Evolutionary conservation across 2,329 filamentous ascomycete species (phyloP).

Genomic region (Daldinia eschscholtzii): DNA sequence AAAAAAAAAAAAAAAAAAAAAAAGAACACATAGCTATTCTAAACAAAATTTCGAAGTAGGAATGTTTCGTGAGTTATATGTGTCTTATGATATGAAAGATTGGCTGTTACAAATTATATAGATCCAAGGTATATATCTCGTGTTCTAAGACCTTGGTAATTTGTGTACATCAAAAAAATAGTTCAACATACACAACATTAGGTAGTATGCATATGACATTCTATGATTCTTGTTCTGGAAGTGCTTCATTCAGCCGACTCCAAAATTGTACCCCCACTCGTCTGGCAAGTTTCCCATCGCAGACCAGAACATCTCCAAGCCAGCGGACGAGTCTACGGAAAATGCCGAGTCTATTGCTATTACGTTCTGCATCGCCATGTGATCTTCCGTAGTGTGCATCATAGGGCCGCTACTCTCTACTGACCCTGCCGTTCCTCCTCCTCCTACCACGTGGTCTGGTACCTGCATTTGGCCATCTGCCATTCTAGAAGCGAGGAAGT

Average conservation of each 20-base stretch:
- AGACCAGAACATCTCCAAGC: constrained; percentile 45
- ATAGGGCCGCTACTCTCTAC: not conserved
- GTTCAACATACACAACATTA: not conserved
- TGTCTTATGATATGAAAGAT: not conserved
- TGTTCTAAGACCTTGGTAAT: not conserved
- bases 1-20: not conserved
- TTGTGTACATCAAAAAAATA: not conserved
- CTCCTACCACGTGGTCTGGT: not conserved
- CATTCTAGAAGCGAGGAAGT: constrained; percentile 37
- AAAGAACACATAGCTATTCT: not conserved
- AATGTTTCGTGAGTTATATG: not conserved
- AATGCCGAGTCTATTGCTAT: constrained; percentile 45
- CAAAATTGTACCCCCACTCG: constrained; percentile 38
- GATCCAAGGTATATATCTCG: not conserved
- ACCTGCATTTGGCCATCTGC: not conserved
- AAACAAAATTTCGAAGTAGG: not conserved
- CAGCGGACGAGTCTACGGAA: constrained; percentile 42
- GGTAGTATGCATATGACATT: not conserved
- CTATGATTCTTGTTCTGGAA: not conserved
- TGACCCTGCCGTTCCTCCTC: not conserved
- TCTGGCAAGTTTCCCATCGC: constrained; percentile 39
- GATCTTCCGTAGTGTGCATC: constrained; percentile 19
- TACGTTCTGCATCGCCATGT: constrained; percentile 30
- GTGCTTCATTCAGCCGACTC: not conserved
- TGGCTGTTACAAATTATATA: not conserved